Base-by-base conservation (phyloP, 257 asterid species). In the Solanum rostratum region DNA sequence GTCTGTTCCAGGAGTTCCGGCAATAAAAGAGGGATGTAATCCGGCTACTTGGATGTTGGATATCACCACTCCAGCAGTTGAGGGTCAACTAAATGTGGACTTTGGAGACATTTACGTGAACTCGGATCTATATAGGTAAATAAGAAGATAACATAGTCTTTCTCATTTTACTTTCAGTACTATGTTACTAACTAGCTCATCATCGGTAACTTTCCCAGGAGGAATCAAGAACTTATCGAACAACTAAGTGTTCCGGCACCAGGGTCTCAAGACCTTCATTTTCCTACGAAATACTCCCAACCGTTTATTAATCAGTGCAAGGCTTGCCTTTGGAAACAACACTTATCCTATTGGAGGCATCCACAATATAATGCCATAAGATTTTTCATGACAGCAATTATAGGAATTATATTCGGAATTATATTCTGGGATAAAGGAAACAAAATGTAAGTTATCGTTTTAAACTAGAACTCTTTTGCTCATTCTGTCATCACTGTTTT, bases 1-100 rank as follows among this genome's bases (percentile, higher is more conserved):
- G 99, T 88, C 94, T 65, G 86, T 95, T 53, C 93, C 92, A 1
- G 99, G 98, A 46, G 93, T 95, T 84, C 91, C 97, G 7, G 89
- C 87, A 85, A 85, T 92, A 84, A 92, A 90, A 89, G 97, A 93
- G 84, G 99, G 94, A 69, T 84, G 62, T 29, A 95, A 95, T 86
- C 99, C 99, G 10, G 98, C 98, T 62, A 94, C 98, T 5, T 95
- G 98, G 97, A 94, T 95, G 99, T 85, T 95, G 76, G 99, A 95
- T 3, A 86, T 95, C 87, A 92, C 90, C 53, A 88, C 95, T 73
- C 94, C 97, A 70, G 88, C 97, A 7, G 84, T 95, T 41, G 99
- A 93, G 85, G 85, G 94, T 65, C 97, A 91, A 81, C 93, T 94
- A 24, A 84, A 89, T 9, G 93, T 95, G 37, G 93, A 95, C 84